Percentiles rank a stretch among this genome's conserved stretches.
Conservation (phyloP, 2,329 filamentous ascomycete species). For the Sporothrix pallida region DNA sequence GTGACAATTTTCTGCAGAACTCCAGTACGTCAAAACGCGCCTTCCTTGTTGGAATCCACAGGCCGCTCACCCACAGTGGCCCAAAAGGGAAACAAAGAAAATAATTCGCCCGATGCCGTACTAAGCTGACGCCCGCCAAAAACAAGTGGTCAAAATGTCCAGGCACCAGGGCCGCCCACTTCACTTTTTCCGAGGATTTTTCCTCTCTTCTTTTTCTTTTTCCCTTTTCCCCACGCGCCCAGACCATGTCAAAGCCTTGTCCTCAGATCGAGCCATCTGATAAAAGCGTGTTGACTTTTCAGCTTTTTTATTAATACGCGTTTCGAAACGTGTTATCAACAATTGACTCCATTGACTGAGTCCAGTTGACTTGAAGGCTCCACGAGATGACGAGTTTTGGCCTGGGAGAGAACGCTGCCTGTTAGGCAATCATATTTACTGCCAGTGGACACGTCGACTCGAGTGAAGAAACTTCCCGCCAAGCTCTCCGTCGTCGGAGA, state of each 20-base stretch:
- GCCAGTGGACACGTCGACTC: not conserved
- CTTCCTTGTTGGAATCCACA: no score
- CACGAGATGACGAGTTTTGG: not conserved
- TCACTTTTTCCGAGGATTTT: not conserved
- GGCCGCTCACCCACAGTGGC: no score
- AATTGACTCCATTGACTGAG: not conserved
- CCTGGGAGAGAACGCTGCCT: not conserved
- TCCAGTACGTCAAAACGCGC: no score
- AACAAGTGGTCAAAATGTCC: not conserved
- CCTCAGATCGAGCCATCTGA: not conserved
- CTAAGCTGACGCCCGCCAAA: not conserved
- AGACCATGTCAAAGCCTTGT: not conserved
- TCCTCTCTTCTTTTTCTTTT: not conserved
- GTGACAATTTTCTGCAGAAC: no score
- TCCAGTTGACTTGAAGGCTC: not conserved
- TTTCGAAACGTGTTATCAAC: not conserved
- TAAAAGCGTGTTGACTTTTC: not conserved
- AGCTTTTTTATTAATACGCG: not conserved
- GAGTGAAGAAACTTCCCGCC: not conserved
- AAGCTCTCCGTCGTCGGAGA: not conserved
- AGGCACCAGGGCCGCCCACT: not conserved
- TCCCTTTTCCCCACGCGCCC: not conserved
- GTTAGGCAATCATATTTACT: not conserved
- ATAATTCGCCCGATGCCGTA: slow-evolving; percentile 6
- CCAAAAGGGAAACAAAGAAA: not conserved